Conservation (phyloP, 1,284 basidiomycete genomes). For the Ustilago sp. region DNA sequence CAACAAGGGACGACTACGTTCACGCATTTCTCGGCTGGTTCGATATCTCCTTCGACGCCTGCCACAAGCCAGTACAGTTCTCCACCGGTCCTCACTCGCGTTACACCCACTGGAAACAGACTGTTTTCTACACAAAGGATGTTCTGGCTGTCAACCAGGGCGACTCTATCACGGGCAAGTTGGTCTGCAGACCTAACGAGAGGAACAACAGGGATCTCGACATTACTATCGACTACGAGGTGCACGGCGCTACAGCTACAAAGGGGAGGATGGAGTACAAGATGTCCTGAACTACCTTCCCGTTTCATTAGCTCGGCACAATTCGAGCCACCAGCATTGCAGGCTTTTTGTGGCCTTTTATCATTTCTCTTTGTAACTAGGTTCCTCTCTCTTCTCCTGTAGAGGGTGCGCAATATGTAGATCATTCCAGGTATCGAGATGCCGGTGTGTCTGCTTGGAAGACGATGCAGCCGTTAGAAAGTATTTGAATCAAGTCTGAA, state of each 20-base stretch:
- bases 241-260: slow-evolving; percentile 47
- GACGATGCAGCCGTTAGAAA: no score
- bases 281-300: slow-evolving; percentile 51
- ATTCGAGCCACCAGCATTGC: no score
- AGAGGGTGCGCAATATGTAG: not conserved
- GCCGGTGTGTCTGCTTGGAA: not conserved
- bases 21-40: slow-evolving; percentile 99
- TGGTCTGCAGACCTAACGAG: slow-evolving; percentile 64
- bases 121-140: slow-evolving; percentile 68
- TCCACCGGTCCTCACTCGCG: slow-evolving; percentile 67
- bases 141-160: slow-evolving; percentile 63
- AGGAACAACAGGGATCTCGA: slow-evolving; percentile 68
- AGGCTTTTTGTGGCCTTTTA: not conserved
- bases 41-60: slow-evolving; percentile 94
- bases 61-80: slow-evolving; percentile 89
- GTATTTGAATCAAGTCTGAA: no score
- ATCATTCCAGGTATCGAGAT: not conserved
- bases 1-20: slow-evolving; percentile 89
- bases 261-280: slow-evolving; percentile 65
- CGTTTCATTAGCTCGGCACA: not conserved
- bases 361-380: slow-evolving; percentile 13
- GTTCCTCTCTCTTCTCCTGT: not conserved
- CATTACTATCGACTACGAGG: slow-evolving; percentile 63
- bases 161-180: slow-evolving; percentile 60
- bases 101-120: slow-evolving; percentile 70